Conservation (phyloP, 83 land plant genomes). For the Isoetes engelmannii region DNA sequence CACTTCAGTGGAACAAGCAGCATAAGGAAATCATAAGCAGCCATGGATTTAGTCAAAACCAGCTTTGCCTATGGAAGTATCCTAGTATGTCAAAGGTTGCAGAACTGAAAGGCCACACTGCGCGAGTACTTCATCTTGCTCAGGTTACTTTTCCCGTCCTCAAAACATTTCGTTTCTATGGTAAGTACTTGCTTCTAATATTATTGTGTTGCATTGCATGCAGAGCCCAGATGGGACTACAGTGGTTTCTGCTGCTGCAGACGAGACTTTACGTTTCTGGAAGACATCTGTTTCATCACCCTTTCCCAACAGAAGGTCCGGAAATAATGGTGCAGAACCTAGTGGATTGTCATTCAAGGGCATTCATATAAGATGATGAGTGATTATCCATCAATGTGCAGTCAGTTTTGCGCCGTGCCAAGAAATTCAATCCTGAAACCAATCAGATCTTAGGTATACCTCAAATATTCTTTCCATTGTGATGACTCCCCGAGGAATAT, state of each 20-base stretch:
- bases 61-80: constrained; percentile 61
- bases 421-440: too few relatives aligned
- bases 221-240: constrained; percentile 83
- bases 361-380: constrained; percentile 30
- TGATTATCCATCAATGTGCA: too few relatives aligned
- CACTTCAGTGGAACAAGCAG: constrained; percentile 67
- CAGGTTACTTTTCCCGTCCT: constrained; percentile 33
- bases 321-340: constrained; percentile 17
- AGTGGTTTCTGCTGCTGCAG: constrained; percentile 66
- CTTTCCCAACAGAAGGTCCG: background rate
- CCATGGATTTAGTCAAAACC: constrained; percentile 54
- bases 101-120: constrained; percentile 45
- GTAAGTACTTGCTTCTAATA: background rate
- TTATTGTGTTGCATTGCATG: background rate
- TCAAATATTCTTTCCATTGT: too few relatives aligned
- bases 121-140: constrained; percentile 50
- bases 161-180: background rate
- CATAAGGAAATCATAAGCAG: constrained; percentile 65
- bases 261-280: constrained; percentile 75
- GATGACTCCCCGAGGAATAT: too few relatives aligned
- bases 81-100: constrained; percentile 65
- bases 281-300: constrained; percentile 47
- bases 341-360: constrained; percentile 20
- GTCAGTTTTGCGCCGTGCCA: too few relatives aligned
- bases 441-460: too few relatives aligned